phyloP scores from a whole-genome alignment of 768 basidiomycete genomes.

The Galerina marginata region DNA sequence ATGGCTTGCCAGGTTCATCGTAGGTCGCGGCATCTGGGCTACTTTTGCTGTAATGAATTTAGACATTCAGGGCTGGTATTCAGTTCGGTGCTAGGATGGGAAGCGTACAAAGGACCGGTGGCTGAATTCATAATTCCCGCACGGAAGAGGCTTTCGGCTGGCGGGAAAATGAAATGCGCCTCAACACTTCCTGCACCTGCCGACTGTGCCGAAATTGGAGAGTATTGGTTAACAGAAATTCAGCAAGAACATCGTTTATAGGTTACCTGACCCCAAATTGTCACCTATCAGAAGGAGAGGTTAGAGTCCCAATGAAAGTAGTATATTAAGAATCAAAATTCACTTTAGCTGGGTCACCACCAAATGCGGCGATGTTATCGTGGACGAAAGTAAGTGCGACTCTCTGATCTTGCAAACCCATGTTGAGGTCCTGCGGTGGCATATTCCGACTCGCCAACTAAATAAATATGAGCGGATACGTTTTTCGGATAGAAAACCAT shows the following conservation, averaged over 20 bases:
- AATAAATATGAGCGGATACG: conserved; percentile 24
- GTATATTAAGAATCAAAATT: background rate
- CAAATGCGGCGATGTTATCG: conserved; percentile 69
- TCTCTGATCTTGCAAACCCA: conserved; percentile 65
- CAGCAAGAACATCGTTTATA: background rate
- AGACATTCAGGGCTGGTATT: background rate
- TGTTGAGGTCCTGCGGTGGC: conserved; percentile 56
- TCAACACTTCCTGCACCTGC: conserved; percentile 58
- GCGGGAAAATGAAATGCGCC: conserved; percentile 51
- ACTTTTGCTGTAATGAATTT: conserved; percentile 48
- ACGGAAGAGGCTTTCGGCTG: conserved; percentile 46
- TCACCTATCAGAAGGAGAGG: conserved; percentile 39
- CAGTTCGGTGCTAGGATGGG: background rate
- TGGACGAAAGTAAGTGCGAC: conserved; percentile 64
- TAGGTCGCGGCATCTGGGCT: conserved; percentile 49
- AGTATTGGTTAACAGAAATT: background rate
- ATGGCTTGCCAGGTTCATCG: conserved; percentile 58
- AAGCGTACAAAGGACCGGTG: conserved; percentile 57
- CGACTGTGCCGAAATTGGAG: conserved; percentile 36
- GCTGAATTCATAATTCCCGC: conserved; percentile 59
- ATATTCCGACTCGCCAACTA: conserved; percentile 50
- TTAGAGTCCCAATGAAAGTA: background rate
- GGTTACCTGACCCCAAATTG: conserved; percentile 59
- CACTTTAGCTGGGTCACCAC: conserved; percentile 65
- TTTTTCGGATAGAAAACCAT: background rate